Conservation (phyloP, 768 basidiomycete species). For the Serpula lacrymans region DNA sequence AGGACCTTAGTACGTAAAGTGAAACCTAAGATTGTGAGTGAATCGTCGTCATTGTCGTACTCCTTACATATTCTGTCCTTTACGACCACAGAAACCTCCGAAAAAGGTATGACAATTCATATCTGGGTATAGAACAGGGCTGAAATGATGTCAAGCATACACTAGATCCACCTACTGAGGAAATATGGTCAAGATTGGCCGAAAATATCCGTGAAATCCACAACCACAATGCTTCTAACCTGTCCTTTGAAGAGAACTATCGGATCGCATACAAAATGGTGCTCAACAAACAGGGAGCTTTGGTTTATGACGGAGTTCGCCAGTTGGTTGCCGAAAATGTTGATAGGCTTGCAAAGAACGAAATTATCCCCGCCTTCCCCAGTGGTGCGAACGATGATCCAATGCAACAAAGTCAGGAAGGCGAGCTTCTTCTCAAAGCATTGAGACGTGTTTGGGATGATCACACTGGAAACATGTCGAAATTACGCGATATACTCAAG, state of each 20-base stretch:
- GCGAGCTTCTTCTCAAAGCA: slow-evolving; percentile 81
- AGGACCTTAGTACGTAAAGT: slow-evolving; percentile 19
- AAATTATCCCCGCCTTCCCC: slow-evolving; percentile 83
- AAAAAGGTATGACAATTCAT: slow-evolving; percentile 37
- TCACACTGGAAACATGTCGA: slow-evolving; percentile 83
- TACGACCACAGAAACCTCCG: slow-evolving; percentile 37
- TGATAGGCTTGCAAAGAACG: slow-evolving; percentile 67
- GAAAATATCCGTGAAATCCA: slow-evolving; percentile 92
- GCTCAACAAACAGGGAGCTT: slow-evolving; percentile 77
- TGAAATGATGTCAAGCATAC: slow-evolving; percentile 50
- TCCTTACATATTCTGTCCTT: slow-evolving; percentile 9
- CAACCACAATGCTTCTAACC: slow-evolving; percentile 84
- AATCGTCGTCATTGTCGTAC: slow-evolving; percentile 18
- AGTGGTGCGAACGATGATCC: slow-evolving; percentile 63
- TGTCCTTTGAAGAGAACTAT: slow-evolving; percentile 93
- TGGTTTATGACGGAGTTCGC: slow-evolving; percentile 83
- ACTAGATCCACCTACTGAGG: slow-evolving; percentile 70
- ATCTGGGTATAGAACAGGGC: neutral
- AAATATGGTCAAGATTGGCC: slow-evolving; percentile 79
- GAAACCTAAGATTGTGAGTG: slow-evolving; percentile 42
- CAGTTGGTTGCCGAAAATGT: slow-evolving; percentile 80
- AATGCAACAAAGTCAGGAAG: slow-evolving; percentile 76
- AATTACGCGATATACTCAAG: slow-evolving; percentile 85
- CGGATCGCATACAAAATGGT: slow-evolving; percentile 95
- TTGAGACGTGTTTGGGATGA: slow-evolving; percentile 89